Evolutionary conservation across 2,329 filamentous ascomycete species (phyloP).

Genomic region (Trichophyton benhamiae): DNA sequence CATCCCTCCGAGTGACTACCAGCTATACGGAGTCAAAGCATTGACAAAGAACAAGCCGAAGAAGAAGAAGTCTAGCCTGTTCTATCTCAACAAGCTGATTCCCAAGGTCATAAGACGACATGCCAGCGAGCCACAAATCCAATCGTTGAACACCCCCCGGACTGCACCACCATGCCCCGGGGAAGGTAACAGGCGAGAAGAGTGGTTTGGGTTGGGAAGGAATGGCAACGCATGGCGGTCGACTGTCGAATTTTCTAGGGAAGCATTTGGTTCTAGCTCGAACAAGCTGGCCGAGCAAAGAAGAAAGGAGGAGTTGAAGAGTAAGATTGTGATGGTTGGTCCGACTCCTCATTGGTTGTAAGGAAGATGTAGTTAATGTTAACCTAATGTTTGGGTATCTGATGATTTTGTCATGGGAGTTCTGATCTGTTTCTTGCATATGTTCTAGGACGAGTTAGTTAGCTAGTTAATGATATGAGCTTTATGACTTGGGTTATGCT

Average conservation of each 20-base stretch:
- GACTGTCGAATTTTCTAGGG: neutral
- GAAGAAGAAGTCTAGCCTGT: neutral
- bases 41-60: conserved; percentile 11
- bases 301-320: conserved; percentile 4
- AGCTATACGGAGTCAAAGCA: conserved; percentile 19
- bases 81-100: conserved; percentile 1
- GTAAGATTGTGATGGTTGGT: neutral
- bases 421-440: neutral
- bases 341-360: neutral
- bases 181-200: neutral
- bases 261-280: neutral
- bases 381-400: neutral
- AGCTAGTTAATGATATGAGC: neutral
- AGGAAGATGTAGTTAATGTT: neutral
- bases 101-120: neutral
- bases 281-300: neutral
- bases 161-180: neutral
- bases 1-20: conserved; percentile 20
- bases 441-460: neutral
- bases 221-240: neutral
- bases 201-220: neutral
- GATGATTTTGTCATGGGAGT: neutral
- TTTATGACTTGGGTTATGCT: neutral
- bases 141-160: neutral
- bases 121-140: neutral